Evolutionary conservation across 305 asterid genomes (phyloP).

Genomic region (Fraxinus baroniana): DNA sequence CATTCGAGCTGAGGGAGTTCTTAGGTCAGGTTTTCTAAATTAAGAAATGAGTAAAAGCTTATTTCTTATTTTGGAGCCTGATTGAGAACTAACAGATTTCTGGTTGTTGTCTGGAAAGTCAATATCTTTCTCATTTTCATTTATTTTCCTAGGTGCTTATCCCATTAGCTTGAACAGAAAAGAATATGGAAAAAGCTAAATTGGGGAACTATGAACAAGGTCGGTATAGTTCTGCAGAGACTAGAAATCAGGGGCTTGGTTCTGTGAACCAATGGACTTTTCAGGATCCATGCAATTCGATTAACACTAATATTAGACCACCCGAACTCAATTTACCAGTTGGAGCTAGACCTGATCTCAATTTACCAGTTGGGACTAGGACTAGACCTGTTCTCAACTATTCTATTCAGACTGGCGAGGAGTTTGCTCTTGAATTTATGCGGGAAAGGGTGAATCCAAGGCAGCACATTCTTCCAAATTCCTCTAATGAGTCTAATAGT

Average conservation of each 20-base stretch:
- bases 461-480: constrained; percentile 54
- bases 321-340: constrained; percentile 45
- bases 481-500: constrained; percentile 47
- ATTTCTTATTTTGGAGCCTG: constrained; percentile 47
- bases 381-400: constrained; percentile 73
- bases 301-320: constrained; percentile 54
- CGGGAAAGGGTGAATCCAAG: constrained; percentile 81
- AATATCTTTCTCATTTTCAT: constrained; percentile 11
- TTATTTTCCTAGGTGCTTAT: constrained; percentile 11
- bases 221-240: constrained; percentile 49
- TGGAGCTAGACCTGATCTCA: constrained; percentile 61
- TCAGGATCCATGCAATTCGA: constrained; percentile 64
- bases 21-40: constrained; percentile 27
- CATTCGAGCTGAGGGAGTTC: constrained; percentile 27
- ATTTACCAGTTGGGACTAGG: constrained; percentile 47
- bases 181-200: constrained; percentile 44
- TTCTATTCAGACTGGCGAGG: constrained; percentile 96
- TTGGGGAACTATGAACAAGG: constrained; percentile 53
- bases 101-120: constrained; percentile 9
- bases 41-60: constrained; percentile 35
- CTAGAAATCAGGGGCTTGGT: constrained; percentile 56
- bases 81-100: constrained; percentile 34
- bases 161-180: constrained; percentile 35
- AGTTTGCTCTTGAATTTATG: constrained; percentile 87
- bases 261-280: constrained; percentile 53